Base-by-base conservation (phyloP, 345 rosid genomes). In the Pistacia vera region DNA sequence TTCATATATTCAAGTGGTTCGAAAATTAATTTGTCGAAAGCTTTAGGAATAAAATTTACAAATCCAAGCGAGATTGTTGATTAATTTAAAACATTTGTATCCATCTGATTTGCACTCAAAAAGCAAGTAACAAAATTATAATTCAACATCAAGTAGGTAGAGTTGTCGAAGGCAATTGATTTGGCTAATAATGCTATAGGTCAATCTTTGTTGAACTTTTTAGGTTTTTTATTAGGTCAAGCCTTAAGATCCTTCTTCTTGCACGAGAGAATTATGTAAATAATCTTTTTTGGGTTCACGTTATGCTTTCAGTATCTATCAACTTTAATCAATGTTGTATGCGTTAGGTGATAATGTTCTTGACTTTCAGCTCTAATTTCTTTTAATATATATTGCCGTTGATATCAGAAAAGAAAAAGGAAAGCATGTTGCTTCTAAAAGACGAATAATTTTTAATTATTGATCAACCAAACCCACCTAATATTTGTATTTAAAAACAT, bases 261-360 rank as follows among this genome's bases (percentile, higher is more conserved):
- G 46, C 74, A 20, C 41, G 55, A 17, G 22, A 10, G 38, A 41
- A 71, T 59, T 14, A 59, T 71, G 9, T 8, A 44, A 11, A 13
- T 8, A 71, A 57, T 63, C 61, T 33, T 63, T 51, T 33, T 25
- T 41, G 9, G 3, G 35, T 49, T 73, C 49, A 73, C 7, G 6
- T 55, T 55, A 7, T 4, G 61, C 52, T 55, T 5, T 11, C 11
- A 11, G 9, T 60, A 60, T 60, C 48, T 12, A 63, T 63, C 58
- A 63, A 63, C 69, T 73, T 73, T 73, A 35, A 51, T 63, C n/a
- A 11, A 46, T 46, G 33, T 20, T 36, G 36, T 51, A 44, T 51
- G 57, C 57, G 68, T 72, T 72, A 63, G 76, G 76, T 63, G 60
- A 41, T 62, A 2, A 3, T 9, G 66, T 22, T 63, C n/a, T 33